Conservation (phyloP, 106 monocot species). For the Triglochin maritima region DNA sequence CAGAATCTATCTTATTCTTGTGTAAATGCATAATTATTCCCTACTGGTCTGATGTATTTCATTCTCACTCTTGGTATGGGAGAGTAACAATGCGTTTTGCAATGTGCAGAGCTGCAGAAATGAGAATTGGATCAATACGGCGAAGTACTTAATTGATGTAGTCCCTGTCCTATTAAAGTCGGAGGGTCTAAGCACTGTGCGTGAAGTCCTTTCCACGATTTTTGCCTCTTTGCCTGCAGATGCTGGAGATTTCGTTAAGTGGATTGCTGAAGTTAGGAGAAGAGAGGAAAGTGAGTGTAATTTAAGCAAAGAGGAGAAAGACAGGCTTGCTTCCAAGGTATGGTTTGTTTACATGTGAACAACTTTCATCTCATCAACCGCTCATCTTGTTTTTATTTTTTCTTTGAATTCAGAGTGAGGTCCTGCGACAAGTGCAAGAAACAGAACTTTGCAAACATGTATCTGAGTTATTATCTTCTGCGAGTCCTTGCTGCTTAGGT, state of each 20-base stretch:
- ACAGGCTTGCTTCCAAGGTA: constrained; percentile 73
- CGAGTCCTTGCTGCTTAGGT: constrained; percentile 23
- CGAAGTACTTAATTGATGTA: constrained; percentile 66
- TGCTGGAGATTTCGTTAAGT: constrained; percentile 85
- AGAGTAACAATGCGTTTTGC: background rate
- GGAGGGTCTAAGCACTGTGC: constrained; percentile 27
- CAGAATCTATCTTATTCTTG: no score
- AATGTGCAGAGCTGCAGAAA: constrained; percentile 75
- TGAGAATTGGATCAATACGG: constrained; percentile 59
- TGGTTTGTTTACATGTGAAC: background rate
- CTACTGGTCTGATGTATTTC: no score
- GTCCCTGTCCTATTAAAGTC: constrained; percentile 50
- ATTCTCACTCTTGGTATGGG: background rate
- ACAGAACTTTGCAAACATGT: constrained; percentile 61
- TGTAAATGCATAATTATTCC: no score
- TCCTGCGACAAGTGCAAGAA: constrained; percentile 59
- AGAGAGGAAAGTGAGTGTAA: constrained; percentile 41
- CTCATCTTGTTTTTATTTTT: background rate
- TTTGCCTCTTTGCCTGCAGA: constrained; percentile 47
- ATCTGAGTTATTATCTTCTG: constrained; percentile 34
- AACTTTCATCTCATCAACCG: no score
- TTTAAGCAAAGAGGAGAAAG: constrained; percentile 75
- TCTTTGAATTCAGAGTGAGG: constrained; percentile 39
- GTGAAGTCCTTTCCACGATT: constrained; percentile 42
- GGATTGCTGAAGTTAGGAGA: constrained; percentile 79